Evolutionary conservation across 2,329 filamentous ascomycete genomes (phyloP), one percentile per base, ranked within the genome.

Genomic region (Penicillium capsulatum): DNA sequence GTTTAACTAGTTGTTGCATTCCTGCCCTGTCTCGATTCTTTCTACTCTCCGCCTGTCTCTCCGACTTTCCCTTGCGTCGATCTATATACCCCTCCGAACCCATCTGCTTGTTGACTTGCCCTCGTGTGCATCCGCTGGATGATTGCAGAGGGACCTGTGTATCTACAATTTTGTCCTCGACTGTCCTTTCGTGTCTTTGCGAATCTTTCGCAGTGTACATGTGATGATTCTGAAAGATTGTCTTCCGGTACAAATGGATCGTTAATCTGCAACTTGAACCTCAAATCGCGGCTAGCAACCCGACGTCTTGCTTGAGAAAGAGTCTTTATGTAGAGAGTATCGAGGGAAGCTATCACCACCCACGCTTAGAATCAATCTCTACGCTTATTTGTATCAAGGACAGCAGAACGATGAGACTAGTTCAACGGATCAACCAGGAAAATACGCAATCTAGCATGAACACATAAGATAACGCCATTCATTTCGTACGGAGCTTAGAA

Each of bases 401-500:
- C 5, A 28, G 6, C 4, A n/a, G 11, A 28, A 7, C 4, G 26
- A 28, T 29, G 40, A 42, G 36, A 44, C 40, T 43, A 47, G 27
- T 51, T 35, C 37, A 40, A 46, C 43, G 51, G 35, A 15, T 42
- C 31, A 35, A 50, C 32, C 27, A 38, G 36, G 29, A 17, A 20
- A 29, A 15, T 9, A 31, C 31, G 36, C 9, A 13, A 34, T n/a
- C n/a, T n/a, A n/a, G n/a, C n/a, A n/a, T n/a, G n/a, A n/a, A n/a
- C n/a, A 42, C 40, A 31, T 32, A 34, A n/a, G 43, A 42, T 24
- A 42, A 42, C 36, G 40, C 31, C 36, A 43, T 44, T 50, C 35
- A 42, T 53, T 32, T 43, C n/a, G n/a, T n/a, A 34, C 14, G 31
- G 31, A 14, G 40, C 35, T 50, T 52, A 65, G 42, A 55, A 66